Evolutionary conservation across 257 asterid species (phyloP).

Genomic region (Solanum peruvianum): DNA sequence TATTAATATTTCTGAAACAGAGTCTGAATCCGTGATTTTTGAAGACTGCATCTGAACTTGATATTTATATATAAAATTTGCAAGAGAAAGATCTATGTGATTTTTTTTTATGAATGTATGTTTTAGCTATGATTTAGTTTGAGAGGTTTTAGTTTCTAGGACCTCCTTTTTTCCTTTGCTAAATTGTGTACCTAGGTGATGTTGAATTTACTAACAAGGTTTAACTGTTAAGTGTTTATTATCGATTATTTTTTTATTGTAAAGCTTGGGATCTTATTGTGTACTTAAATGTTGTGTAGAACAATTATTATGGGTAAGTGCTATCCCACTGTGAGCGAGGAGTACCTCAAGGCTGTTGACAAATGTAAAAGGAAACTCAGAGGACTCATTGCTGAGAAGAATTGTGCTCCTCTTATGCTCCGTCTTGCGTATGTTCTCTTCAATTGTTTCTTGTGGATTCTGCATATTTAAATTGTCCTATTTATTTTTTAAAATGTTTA

Average conservation of each 20-base stretch:
- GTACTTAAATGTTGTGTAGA: slow-evolving; percentile 2
- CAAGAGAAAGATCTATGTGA: neutral
- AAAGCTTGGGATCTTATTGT: neutral
- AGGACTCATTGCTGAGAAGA: slow-evolving; percentile 78
- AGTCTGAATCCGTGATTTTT: neutral
- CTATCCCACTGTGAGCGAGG: slow-evolving; percentile 69
- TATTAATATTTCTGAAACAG: neutral
- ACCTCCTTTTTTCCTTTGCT: neutral
- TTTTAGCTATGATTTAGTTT: neutral
- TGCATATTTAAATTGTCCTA: neutral
- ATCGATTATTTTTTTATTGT: neutral
- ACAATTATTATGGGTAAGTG: slow-evolving; percentile 49
- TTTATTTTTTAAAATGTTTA: neutral
- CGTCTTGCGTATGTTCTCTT: slow-evolving; percentile 50
- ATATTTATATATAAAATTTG: neutral
- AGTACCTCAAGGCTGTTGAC: slow-evolving; percentile 65
- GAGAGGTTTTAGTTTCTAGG: neutral
- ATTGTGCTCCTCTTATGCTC: slow-evolving; percentile 89
- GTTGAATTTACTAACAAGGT: neutral
- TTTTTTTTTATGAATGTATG: neutral
- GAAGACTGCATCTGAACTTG: neutral
- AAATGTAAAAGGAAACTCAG: slow-evolving; percentile 77
- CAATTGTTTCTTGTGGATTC: neutral
- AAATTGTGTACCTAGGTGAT: neutral
- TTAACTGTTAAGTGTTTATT: neutral